A percentile compares a stretch with the other conserved stretches of the same genome.
These are phyloP conservation scores for Sporothrix euskadiensis DNA, from an alignment of 2,329 filamentous ascomycete genomes.

Conservation along the genomic window DNA sequence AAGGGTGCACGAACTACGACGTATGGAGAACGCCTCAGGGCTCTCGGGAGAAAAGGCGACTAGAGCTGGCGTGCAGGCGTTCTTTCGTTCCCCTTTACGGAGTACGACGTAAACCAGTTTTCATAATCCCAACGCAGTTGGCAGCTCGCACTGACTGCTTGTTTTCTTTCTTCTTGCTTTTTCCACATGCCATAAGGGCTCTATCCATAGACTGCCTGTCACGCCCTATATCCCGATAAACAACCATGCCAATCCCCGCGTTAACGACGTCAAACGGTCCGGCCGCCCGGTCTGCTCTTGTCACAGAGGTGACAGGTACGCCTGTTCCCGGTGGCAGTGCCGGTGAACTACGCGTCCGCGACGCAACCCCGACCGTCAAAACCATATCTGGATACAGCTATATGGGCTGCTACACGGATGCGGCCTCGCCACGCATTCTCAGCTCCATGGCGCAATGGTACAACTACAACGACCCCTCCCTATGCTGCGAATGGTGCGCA, in stretches of 20 bases:
- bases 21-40: too few relatives aligned
- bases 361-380: background rate
- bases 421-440: background rate
- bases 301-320: background rate
- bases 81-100: too few relatives aligned
- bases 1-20: too few relatives aligned
- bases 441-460: too few relatives aligned
- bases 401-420: conserved; percentile 2
- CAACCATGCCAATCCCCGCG: background rate
- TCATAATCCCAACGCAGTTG: too few relatives aligned
- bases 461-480: background rate
- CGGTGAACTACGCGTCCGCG: background rate
- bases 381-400: background rate
- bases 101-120: too few relatives aligned
- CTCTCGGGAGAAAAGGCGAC: too few relatives aligned
- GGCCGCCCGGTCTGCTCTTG: background rate
- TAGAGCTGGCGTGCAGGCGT: too few relatives aligned
- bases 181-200: too few relatives aligned
- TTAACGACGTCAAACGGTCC: background rate
- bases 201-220: too few relatives aligned
- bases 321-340: background rate
- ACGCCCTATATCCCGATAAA: background rate
- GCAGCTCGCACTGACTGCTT: too few relatives aligned
- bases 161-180: background rate
- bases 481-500: background rate